phyloP scores from a whole-genome alignment of 306 rosid species.

The Rosa lucieae region DNA sequence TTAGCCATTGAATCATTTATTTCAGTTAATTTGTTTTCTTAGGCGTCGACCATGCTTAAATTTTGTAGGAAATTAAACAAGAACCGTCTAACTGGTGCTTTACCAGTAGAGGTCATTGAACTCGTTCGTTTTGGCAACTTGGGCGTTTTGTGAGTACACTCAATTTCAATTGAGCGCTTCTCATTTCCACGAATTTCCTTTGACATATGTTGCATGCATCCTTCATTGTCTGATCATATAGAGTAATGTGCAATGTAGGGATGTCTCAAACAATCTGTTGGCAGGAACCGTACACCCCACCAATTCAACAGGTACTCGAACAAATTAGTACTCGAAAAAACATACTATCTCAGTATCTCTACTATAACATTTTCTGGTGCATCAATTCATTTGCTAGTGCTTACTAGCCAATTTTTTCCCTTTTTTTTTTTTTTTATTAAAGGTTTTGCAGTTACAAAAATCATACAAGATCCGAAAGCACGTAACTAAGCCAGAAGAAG shows the following conservation, averaged over 20 bases:
- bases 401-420: not conserved
- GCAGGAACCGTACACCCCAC: not conserved
- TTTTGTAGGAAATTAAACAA: constrained; percentile 27
- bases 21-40: not conserved
- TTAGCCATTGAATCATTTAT: not conserved
- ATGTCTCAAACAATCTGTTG: constrained; percentile 19
- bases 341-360: not conserved
- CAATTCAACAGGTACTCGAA: constrained; percentile 3
- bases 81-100: constrained; percentile 20
- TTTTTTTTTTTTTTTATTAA: not conserved
- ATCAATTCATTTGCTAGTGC: not conserved
- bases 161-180: not conserved
- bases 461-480: constrained; percentile 29
- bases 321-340: not conserved
- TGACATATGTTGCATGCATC: not conserved
- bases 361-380: not conserved
- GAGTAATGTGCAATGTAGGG: constrained; percentile 7
- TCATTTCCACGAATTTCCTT: not conserved
- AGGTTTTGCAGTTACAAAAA: constrained; percentile 17
- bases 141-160: constrained; percentile 20
- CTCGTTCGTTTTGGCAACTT: constrained; percentile 27
- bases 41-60: not conserved
- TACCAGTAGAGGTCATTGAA: constrained; percentile 24
- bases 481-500: constrained; percentile 1
- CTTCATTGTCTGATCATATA: not conserved